phyloP scores from a whole-genome alignment of 1,139 yeast genomes.

The Yamadazyma dendronema region DNA sequence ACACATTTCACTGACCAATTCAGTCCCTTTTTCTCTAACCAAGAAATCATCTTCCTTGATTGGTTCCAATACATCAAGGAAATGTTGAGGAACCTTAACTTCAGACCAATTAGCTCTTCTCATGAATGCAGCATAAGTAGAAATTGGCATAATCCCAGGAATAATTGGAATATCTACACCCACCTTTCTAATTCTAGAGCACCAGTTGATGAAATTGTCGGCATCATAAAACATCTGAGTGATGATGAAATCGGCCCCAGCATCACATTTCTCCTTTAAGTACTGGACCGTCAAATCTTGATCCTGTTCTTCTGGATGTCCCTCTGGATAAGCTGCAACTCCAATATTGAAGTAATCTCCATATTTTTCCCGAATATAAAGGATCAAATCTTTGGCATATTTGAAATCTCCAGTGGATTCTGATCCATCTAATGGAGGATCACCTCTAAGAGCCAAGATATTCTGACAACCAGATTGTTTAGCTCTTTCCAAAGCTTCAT shows the following conservation, averaged over 20 bases:
- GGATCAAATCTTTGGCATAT: constrained; percentile 84
- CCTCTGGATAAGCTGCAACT: constrained; percentile 95
- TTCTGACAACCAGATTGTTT: constrained; percentile 92
- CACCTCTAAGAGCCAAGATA: constrained; percentile 82
- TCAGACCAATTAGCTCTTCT: constrained; percentile 96
- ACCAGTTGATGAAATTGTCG: constrained; percentile 83
- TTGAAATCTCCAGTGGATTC: constrained; percentile 65
- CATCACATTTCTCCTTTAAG: constrained; percentile 84
- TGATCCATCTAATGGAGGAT: constrained; percentile 73
- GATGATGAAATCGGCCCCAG: constrained; percentile 89
- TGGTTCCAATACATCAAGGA: constrained; percentile 70
- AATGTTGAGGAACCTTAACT: constrained; percentile 72
- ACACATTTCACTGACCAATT: constrained; percentile 84
- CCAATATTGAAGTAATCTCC: constrained; percentile 88
- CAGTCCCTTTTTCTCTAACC: constrained; percentile 85
- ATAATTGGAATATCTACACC: constrained; percentile 89
- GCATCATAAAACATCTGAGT: constrained; percentile 94
- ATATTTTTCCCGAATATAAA: constrained; percentile 64
- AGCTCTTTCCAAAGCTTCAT: constrained; percentile 82
- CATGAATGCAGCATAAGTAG: constrained; percentile 86
- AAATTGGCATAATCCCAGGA: constrained; percentile 98
- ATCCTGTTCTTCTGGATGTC: constrained; percentile 84
- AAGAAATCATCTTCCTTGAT: constrained; percentile 86
- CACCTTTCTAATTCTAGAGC: constrained; percentile 60
- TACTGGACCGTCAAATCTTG: constrained; percentile 55